Conservation (phyloP, 2,329 filamentous ascomycete species). For the Arachnomyces sp. region DNA sequence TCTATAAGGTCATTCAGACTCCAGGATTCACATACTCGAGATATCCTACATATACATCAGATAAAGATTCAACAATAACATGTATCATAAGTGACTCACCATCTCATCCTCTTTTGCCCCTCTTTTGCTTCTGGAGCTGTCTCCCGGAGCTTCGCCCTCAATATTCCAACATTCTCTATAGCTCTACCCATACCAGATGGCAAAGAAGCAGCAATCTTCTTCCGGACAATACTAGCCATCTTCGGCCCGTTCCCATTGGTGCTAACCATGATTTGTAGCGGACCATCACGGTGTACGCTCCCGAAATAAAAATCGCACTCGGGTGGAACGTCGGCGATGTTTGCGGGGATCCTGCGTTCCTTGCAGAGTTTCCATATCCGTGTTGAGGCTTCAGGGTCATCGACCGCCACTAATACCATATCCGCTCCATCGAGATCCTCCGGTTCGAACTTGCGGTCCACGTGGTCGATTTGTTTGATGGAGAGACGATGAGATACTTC, state of each 20-base stretch:
- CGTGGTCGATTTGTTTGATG: slow-evolving; percentile 66
- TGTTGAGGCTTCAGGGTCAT: slow-evolving; percentile 85
- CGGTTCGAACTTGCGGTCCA: slow-evolving; percentile 77
- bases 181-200: slow-evolving; percentile 77
- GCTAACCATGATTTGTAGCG: slow-evolving; percentile 96
- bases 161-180: slow-evolving; percentile 71
- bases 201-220: slow-evolving; percentile 68
- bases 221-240: slow-evolving; percentile 76
- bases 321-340: slow-evolving; percentile 92
- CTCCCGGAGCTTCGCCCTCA: slow-evolving; percentile 71
- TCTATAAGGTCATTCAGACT: slow-evolving; percentile 69
- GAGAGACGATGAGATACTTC: slow-evolving; percentile 80
- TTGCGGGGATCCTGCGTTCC: slow-evolving; percentile 72
- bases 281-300: slow-evolving; percentile 87
- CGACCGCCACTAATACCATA: slow-evolving; percentile 90
- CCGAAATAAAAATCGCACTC: slow-evolving; percentile 99
- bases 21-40: slow-evolving; percentile 72
- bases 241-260: slow-evolving; percentile 95
- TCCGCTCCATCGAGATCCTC: slow-evolving; percentile 72
- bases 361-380: slow-evolving; percentile 92
- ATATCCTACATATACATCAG: slow-evolving; percentile 56
- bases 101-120: slow-evolving; percentile 82
- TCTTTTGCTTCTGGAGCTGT: slow-evolving; percentile 66
- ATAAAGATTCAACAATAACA: neutral
- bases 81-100: slow-evolving; percentile 44